These are phyloP conservation scores for Trypanosoma brucei DNA, from an alignment of 208 protist species.

Conservation along the genomic window DNA sequence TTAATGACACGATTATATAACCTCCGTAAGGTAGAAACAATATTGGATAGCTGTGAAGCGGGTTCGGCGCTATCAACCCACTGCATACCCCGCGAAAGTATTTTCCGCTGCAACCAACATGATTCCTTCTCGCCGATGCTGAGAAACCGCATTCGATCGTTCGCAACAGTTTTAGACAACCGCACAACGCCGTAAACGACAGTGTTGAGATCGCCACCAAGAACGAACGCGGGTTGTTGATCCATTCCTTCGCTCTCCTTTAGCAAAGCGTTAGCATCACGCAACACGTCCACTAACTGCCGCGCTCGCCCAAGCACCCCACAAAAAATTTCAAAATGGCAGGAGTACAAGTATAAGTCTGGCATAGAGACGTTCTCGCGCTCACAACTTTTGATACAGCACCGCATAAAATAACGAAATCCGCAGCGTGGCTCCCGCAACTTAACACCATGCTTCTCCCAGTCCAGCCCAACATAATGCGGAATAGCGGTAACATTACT, in stretches of 20 bases:
- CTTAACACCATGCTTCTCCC: constrained; percentile 35
- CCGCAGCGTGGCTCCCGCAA: constrained; percentile 52
- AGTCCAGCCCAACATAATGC: constrained; percentile 46
- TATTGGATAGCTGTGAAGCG: not conserved
- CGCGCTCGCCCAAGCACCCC: constrained; percentile 53
- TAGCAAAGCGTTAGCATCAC: constrained; percentile 37
- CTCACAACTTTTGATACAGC: constrained; percentile 29
- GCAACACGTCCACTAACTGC: constrained; percentile 61
- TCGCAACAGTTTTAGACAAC: constrained; percentile 30
- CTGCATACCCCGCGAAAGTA: constrained; percentile 47
- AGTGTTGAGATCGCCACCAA: constrained; percentile 80
- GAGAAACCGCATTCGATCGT: constrained; percentile 54
- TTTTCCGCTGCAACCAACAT: constrained; percentile 76
- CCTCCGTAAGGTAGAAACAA: not conserved
- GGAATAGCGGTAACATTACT: constrained; percentile 35
- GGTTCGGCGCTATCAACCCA: constrained; percentile 15
- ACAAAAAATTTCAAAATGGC: constrained; percentile 80
- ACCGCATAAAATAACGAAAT: constrained; percentile 51
- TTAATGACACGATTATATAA: constrained; percentile 42
- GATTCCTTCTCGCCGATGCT: constrained; percentile 65
- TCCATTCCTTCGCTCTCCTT: constrained; percentile 4
- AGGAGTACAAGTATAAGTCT: constrained; percentile 71
- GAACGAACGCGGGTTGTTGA: constrained; percentile 39
- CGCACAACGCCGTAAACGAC: constrained; percentile 74
- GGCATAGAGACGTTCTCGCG: constrained; percentile 28